Evolutionary conservation across 148 eudicot species (phyloP), one percentile per base, ranked within the genome.

Genomic region (Camellia lanceoleosa): DNA sequence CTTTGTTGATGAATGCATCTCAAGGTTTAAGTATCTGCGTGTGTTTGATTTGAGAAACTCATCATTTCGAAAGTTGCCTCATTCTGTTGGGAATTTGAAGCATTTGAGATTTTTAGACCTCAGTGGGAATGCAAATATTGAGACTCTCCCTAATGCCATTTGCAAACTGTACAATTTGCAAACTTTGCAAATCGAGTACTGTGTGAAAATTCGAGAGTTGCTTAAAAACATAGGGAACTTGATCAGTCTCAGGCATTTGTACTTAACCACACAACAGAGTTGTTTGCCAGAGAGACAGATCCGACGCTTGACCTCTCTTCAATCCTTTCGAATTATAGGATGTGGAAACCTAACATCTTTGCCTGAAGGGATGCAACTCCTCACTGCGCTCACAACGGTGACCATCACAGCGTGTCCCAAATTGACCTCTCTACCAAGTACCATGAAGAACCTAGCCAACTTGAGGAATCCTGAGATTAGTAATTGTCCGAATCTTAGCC

Each of bases 61-160:
- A 42, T 0, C 7, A 0, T 23, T n/a, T 62, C 47, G 46, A 16
- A 18, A 8, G 15, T n/a, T 76, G 54, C 79, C 30, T 16, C 16
- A 67, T 46, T 76, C 71, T 41, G 5, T 63, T 46, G 70, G 70
- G 63, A 61, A 18, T 59, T 19, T 75, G 30, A 76, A 76, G 58
- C 79, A 62, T 76, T 63, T 76, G 9, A 76, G 51, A 54, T 76
- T 16, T 7, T 58, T 76, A 38, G 23, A 63, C 51, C 2, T 76
- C 6, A 38, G 23, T 52, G 15, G 13, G 18, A 76, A 63, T 19
- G 14, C 5, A 12, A 18, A 60, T 38, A 66, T 76, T 19, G n/a
- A 76, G 15, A 13, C 58, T n/a, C 70, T 76, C 10, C 79, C 79
- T 61, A n/a, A 49, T 63, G 19, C 79, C 56, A 63, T 63, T n/a